These are phyloP conservation scores for Balansia obtecta DNA, from an alignment of 2,329 filamentous ascomycete genomes.

Conservation along the genomic window DNA sequence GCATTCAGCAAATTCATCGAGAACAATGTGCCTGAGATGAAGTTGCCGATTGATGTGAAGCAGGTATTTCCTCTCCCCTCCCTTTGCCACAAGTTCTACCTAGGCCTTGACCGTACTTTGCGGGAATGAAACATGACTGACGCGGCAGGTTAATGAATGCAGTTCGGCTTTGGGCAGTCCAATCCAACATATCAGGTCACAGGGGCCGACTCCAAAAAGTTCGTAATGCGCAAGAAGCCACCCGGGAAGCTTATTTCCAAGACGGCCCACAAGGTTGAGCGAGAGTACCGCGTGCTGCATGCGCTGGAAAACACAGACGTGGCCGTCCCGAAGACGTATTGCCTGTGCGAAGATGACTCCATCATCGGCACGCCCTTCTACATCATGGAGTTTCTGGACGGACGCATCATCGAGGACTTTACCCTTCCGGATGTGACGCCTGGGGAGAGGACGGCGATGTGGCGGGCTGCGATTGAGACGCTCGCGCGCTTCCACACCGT, in stretches of 20 bases:
- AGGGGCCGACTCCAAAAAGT: conserved; percentile 54
- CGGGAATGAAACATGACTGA: no score
- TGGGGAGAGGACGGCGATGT: conserved; percentile 64
- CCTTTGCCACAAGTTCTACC: no score
- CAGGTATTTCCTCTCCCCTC: conserved; percentile 55
- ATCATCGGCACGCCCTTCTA: conserved; percentile 90
- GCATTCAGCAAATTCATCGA: conserved; percentile 70
- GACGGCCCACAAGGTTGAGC: conserved; percentile 91
- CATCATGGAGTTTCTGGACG: conserved; percentile 91
- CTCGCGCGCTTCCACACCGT: conserved; percentile 79
- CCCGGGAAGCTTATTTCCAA: conserved; percentile 88
- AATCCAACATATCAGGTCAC: conserved; percentile 95
- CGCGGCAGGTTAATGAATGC: not conserved
- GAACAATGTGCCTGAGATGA: conserved; percentile 69
- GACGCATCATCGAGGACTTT: conserved; percentile 85
- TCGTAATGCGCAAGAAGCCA: conserved; percentile 94
- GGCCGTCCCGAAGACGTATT: conserved; percentile 71
- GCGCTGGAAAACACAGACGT: conserved; percentile 70
- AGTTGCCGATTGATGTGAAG: conserved; percentile 73
- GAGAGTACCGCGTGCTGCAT: conserved; percentile 83
- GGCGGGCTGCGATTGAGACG: conserved; percentile 72
- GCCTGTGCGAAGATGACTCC: conserved; percentile 69
- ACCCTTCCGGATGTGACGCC: conserved; percentile 60
- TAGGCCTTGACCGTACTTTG: no score
- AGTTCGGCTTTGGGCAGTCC: conserved; percentile 96